Percentiles rank a stretch among this genome's conserved stretches.
Evolutionary conservation across 2,329 filamentous ascomycete genomes (phyloP).

Genomic region (Helicocarpus griseus): DNA sequence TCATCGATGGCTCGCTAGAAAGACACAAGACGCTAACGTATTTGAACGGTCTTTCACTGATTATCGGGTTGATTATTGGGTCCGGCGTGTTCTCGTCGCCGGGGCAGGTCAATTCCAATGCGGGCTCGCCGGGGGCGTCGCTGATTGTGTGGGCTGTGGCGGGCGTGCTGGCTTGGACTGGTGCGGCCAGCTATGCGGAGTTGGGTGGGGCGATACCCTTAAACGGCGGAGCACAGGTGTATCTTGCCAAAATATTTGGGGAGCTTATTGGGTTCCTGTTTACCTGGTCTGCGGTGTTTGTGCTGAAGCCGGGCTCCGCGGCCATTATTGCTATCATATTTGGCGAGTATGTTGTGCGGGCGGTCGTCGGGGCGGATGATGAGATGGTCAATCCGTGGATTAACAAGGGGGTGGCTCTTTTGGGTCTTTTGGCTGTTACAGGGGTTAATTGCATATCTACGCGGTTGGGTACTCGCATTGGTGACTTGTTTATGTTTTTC

Average conservation of each 20-base stretch:
- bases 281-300: slow-evolving; percentile 89
- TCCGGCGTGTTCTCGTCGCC: slow-evolving; percentile 95
- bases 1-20: slow-evolving; percentile 74
- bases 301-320: slow-evolving; percentile 84
- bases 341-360: slow-evolving; percentile 90
- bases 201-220: slow-evolving; percentile 90
- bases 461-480: slow-evolving; percentile 72
- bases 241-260: slow-evolving; percentile 91
- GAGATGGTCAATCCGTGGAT: slow-evolving; percentile 76
- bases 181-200: slow-evolving; percentile 89
- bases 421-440: slow-evolving; percentile 67
- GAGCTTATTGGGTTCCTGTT: slow-evolving; percentile 90
- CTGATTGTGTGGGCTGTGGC: slow-evolving; percentile 87
- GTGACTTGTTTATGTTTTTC: slow-evolving; percentile 91
- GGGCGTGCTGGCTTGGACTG: slow-evolving; percentile 91
- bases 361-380: slow-evolving; percentile 76
- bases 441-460: slow-evolving; percentile 87
- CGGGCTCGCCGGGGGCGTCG: slow-evolving; percentile 81
- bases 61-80: slow-evolving; percentile 89
- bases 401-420: slow-evolving; percentile 75
- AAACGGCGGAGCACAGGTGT: slow-evolving; percentile 89
- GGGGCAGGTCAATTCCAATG: slow-evolving; percentile 82
- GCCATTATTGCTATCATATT: slow-evolving; percentile 97
- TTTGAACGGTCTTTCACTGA: slow-evolving; percentile 81
- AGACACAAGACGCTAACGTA: slow-evolving; percentile 95